phyloP scores from a whole-genome alignment of 352 stramenopile genomes.

The Phytopythium oedochilum region DNA sequence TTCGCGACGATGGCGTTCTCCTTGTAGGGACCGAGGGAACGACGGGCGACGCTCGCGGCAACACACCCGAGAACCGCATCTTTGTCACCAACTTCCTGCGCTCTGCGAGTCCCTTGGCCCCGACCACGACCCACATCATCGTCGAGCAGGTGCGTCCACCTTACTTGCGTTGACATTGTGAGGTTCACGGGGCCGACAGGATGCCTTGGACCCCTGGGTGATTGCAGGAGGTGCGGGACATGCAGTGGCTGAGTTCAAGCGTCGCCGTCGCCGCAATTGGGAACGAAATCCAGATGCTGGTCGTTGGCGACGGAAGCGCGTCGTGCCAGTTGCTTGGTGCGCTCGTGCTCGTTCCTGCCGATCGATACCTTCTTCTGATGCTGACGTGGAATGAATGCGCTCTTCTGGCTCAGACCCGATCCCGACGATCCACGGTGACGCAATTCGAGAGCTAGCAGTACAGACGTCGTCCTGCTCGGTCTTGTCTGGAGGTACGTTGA shows the following conservation, averaged over 20 bases:
- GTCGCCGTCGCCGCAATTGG: conserved; percentile 56
- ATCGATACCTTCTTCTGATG: not conserved
- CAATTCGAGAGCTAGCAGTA: conserved; percentile 69
- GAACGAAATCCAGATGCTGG: conserved; percentile 65
- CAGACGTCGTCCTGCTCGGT: conserved; percentile 16
- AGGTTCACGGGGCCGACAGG: not conserved
- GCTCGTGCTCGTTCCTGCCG: not conserved
- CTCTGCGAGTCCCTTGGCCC: conserved; percentile 7
- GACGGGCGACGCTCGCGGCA: not conserved
- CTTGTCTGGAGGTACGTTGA: conserved; percentile 33
- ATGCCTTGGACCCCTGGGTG: not conserved
- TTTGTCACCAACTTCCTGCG: conserved; percentile 52
- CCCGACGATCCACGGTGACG: conserved; percentile 54
- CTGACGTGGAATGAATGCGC: not conserved
- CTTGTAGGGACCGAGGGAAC: conserved; percentile 59
- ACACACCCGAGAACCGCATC: conserved; percentile 39
- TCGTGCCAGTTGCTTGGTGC: conserved; percentile 33
- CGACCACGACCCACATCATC: conserved; percentile 23
- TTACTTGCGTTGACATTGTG: not conserved
- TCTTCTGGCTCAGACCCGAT: conserved; percentile 32
- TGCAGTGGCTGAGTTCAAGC: conserved; percentile 52
- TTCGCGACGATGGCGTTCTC: conserved; percentile 68
- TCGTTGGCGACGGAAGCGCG: conserved; percentile 21
- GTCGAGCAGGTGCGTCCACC: conserved; percentile 31
- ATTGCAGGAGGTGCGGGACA: conserved; percentile 61